Evolutionary conservation across 2,329 filamentous ascomycete genomes (phyloP).

Genomic region (Coniosporium tulheliwenetii): DNA sequence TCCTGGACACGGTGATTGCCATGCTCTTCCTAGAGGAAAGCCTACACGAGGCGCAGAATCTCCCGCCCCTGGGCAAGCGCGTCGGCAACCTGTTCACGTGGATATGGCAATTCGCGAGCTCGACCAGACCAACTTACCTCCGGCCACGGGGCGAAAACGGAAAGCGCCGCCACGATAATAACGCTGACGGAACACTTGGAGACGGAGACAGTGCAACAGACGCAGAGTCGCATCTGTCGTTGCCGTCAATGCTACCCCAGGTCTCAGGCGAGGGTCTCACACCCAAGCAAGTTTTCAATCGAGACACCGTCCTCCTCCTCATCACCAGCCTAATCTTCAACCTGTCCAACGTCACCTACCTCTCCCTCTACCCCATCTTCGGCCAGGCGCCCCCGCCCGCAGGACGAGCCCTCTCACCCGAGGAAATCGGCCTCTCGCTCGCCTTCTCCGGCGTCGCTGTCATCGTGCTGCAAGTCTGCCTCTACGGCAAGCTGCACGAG

Average conservation of each 20-base stretch:
- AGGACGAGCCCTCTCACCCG: slow-evolving; percentile 59
- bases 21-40: slow-evolving; percentile 80
- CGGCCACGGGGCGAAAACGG: slow-evolving; percentile 9
- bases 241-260: slow-evolving; percentile 26
- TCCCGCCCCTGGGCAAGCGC: slow-evolving; percentile 44
- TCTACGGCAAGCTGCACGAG: slow-evolving; percentile 66
- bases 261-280: slow-evolving; percentile 24
- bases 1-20: slow-evolving; percentile 56
- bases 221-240: slow-evolving; percentile 2
- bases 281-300: slow-evolving; percentile 51
- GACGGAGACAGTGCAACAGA: slow-evolving; percentile 9
- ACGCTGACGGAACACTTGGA: slow-evolving; percentile 3
- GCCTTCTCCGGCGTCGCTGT: slow-evolving; percentile 74
- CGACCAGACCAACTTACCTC: slow-evolving; percentile 43
- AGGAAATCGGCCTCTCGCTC: slow-evolving; percentile 71
- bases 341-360: slow-evolving; percentile 86
- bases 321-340: slow-evolving; percentile 86
- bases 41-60: slow-evolving; percentile 46
- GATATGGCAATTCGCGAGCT: slow-evolving; percentile 54
- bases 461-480: slow-evolving; percentile 75
- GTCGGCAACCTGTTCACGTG: slow-evolving; percentile 47
- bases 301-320: slow-evolving; percentile 69
- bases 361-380: slow-evolving; percentile 89
- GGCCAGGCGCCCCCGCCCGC: slow-evolving; percentile 59
- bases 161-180: slow-evolving; percentile 6